Evolutionary conservation across 2,329 filamentous ascomycete genomes (phyloP).

Genomic region (Nemania abortiva): DNA sequence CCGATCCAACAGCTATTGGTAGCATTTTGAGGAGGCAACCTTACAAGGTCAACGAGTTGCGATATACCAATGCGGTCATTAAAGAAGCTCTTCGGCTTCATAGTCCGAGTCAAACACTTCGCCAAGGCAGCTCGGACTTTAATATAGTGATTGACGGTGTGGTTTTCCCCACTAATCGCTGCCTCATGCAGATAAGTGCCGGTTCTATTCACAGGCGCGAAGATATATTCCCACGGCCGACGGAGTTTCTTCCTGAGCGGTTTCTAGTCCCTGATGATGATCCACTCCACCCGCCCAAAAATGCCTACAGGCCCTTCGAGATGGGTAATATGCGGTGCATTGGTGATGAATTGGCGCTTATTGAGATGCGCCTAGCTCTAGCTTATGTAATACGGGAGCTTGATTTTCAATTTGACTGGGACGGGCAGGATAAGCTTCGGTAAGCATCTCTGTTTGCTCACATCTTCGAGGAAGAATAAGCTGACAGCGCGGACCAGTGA

Average conservation of each 20-base stretch:
- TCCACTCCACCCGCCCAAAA: constrained; percentile 42
- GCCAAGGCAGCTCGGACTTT: constrained; percentile 13
- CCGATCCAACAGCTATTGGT: neutral
- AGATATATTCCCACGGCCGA: constrained; percentile 52
- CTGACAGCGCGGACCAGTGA: neutral
- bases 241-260: constrained; percentile 55
- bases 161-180: neutral
- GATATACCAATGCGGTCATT: constrained; percentile 65
- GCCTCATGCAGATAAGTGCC: constrained; percentile 14
- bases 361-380: constrained; percentile 45
- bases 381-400: constrained; percentile 40
- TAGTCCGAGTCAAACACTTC: neutral
- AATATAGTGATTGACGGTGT: constrained; percentile 1
- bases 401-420: constrained; percentile 39
- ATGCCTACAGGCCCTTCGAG: constrained; percentile 52
- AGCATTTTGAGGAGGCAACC: constrained; percentile 55
- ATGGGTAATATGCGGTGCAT: constrained; percentile 49
- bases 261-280: constrained; percentile 48
- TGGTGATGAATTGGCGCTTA: constrained; percentile 48
- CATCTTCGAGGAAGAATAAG: neutral
- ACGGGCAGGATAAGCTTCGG: constrained; percentile 25
- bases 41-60: constrained; percentile 61
- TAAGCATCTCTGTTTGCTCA: neutral
- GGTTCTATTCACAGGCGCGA: constrained; percentile 6
- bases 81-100: constrained; percentile 61